These are phyloP conservation scores for Candida ficus DNA, from an alignment of 805 yeast species.

Conservation along the genomic window DNA sequence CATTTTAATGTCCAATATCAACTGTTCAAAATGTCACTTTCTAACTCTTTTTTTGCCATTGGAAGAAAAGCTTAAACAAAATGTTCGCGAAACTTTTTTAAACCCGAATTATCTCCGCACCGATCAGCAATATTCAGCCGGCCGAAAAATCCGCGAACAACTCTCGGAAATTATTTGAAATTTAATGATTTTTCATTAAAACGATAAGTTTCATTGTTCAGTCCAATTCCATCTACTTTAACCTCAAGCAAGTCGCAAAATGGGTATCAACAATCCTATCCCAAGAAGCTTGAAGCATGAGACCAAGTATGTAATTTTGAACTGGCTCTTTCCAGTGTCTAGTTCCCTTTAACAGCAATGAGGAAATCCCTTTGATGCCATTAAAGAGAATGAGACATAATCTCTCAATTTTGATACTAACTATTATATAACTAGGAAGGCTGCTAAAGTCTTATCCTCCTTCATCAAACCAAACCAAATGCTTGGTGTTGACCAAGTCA, in stretches of 20 bases:
- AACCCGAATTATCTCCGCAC: background rate
- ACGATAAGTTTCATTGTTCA: too few species aligned
- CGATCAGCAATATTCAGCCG: background rate
- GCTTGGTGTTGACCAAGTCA: conserved; percentile 80
- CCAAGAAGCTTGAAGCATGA: conserved; percentile 88
- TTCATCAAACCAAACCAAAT: conserved; percentile 94
- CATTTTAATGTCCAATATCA: conserved; percentile 1
- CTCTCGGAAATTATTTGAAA: too few species aligned
- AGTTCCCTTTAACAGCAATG: too few species aligned
- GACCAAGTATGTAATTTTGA: conserved; percentile 66
- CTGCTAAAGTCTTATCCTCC: conserved; percentile 84
- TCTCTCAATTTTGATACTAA: too few species aligned
- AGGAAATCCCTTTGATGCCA: too few species aligned
- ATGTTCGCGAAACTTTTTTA: background rate
- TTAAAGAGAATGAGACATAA: too few species aligned
- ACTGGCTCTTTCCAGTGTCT: too few species aligned
- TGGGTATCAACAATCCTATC: conserved; percentile 91
- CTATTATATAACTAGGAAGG: conserved; percentile 49
- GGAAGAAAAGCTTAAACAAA: too few species aligned
- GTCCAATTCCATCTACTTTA: too few species aligned
- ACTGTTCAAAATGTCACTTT: too few species aligned
- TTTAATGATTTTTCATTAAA: too few species aligned
- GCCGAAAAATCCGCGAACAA: conserved; percentile 6
- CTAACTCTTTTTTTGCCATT: too few species aligned
- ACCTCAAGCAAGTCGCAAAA: conserved; percentile 16